These are phyloP conservation scores for Adansonia grandidieri DNA, from an alignment of 441 rosid species.

Conservation along the genomic window DNA sequence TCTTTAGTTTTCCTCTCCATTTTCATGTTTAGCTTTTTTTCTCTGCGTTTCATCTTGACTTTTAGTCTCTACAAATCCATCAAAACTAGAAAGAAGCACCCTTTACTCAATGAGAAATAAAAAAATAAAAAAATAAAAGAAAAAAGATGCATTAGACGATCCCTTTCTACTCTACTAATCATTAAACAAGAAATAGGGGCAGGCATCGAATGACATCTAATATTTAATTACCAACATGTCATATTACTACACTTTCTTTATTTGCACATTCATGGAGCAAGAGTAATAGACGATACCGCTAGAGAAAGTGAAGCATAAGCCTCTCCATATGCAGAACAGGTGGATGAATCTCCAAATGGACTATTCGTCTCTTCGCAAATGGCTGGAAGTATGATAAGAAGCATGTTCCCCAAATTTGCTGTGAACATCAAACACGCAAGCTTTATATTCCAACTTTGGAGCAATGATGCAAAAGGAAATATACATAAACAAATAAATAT, in stretches of 20 bases:
- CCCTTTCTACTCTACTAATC: neutral
- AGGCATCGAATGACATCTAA: neutral
- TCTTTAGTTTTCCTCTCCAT: too few species aligned
- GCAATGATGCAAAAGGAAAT: neutral
- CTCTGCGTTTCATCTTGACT: too few species aligned
- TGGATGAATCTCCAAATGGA: constrained; percentile 46
- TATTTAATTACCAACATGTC: neutral
- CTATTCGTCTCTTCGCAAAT: constrained; percentile 41
- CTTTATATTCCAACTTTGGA: neutral
- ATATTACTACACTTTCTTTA: neutral
- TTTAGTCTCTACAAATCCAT: too few species aligned
- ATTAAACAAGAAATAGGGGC: neutral
- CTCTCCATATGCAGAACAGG: constrained; percentile 34
- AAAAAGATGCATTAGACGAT: neutral
- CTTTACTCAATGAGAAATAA: neutral
- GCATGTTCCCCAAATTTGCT: constrained; percentile 50
- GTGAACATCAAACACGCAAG: constrained; percentile 20
- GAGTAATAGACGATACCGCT: constrained; percentile 34
- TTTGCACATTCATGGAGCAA: neutral
- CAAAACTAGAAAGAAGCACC: neutral
- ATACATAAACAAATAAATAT: too few species aligned
- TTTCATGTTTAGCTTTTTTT: too few species aligned
- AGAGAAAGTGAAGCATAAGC: constrained; percentile 48
- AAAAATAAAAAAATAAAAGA: neutral
- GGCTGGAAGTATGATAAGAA: constrained; percentile 44